These are phyloP conservation scores for Acer saccharum DNA, from an alignment of 345 rosid genomes.

Conservation along the genomic window DNA sequence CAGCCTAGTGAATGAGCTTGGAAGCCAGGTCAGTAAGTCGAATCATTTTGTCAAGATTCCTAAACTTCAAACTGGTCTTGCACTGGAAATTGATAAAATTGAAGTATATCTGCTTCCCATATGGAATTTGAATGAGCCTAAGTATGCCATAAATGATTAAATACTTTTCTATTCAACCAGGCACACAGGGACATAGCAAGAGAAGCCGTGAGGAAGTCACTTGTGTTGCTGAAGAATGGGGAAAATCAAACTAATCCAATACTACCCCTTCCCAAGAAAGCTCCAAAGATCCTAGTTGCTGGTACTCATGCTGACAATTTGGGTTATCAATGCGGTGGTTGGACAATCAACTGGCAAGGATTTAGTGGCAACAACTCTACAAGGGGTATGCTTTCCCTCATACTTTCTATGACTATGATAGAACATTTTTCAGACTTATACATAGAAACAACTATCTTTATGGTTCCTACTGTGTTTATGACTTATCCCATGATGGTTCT, in stretches of 20 bases:
- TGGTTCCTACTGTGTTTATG: neutral
- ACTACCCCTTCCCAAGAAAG: constrained; percentile 83
- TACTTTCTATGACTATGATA: neutral
- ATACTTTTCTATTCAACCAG: constrained; percentile 36
- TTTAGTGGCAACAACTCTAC: constrained; percentile 68
- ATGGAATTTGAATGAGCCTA: neutral
- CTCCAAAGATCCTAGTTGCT: constrained; percentile 74
- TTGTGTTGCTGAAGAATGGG: constrained; percentile 91
- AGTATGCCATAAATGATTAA: constrained; percentile 15
- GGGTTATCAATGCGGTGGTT: constrained; percentile 98
- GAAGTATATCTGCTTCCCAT: neutral
- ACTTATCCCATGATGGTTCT: neutral
- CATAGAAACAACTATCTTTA: neutral
- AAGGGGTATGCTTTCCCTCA: constrained; percentile 46
- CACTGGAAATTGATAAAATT: neutral
- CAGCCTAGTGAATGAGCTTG: constrained; percentile 74
- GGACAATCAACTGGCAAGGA: constrained; percentile 97
- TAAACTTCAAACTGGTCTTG: neutral
- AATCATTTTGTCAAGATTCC: neutral
- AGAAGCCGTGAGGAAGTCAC: constrained; percentile 96
- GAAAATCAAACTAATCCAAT: constrained; percentile 54
- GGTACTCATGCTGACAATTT: constrained; percentile 94
- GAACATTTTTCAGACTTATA: neutral
- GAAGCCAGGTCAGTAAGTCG: constrained; percentile 65
- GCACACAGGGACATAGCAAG: constrained; percentile 92